Conservation (phyloP, 78 protist genomes). For the Dictyostelium firmibasis region DNA sequence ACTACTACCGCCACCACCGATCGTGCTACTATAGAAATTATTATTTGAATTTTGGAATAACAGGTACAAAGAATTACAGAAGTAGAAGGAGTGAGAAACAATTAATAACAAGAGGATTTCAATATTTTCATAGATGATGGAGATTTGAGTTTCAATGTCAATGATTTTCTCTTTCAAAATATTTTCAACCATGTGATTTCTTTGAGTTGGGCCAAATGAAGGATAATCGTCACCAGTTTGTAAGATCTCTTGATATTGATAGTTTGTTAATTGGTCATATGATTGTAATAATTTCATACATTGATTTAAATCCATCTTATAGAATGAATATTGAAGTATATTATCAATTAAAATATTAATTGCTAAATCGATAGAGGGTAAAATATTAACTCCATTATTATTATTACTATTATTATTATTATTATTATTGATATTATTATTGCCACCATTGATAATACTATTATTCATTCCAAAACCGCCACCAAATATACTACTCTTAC, state of each 20-base stretch:
- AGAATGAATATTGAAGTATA: conserved; percentile 16
- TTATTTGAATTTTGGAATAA: conserved; percentile 13
- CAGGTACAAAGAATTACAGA: not conserved
- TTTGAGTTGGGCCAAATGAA: not conserved
- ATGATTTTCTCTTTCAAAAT: conserved; percentile 6
- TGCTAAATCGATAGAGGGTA: conserved; percentile 35
- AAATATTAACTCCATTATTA: not conserved
- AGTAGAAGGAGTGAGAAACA: conserved; percentile 43
- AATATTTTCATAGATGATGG: conserved; percentile 4
- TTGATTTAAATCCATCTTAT: not conserved
- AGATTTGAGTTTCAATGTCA: not conserved
- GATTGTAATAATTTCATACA: not conserved
- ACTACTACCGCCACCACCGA: not conserved
- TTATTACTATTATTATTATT: not conserved
- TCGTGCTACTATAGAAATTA: not conserved
- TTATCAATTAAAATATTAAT: conserved; percentile 14
- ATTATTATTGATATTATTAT: not conserved
- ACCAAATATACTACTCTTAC: not conserved
- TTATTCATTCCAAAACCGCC: not conserved
- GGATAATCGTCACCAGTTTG: not conserved
- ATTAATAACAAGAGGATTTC: conserved; percentile 27
- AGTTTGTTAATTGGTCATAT: conserved; percentile 17
- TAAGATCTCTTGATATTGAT: not conserved
- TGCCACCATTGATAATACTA: not conserved
- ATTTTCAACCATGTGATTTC: conserved; percentile 32